These are phyloP conservation scores for Arthrocladium fulminans DNA, from an alignment of 2,329 filamentous ascomycete genomes.

Conservation along the genomic window DNA sequence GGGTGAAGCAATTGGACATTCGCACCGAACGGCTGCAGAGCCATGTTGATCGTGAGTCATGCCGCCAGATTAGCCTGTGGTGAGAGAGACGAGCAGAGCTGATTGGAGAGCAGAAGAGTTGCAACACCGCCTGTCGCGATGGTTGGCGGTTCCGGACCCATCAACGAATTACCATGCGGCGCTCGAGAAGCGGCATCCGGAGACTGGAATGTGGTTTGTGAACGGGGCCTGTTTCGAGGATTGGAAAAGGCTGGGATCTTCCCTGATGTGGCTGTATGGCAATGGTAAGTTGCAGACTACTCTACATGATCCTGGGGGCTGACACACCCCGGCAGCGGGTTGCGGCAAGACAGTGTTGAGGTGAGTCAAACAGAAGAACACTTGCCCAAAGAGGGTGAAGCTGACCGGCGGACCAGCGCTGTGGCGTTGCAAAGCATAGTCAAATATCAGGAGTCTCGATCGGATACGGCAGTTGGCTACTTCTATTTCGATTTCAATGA, in stretches of 20 bases:
- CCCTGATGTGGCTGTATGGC: slow-evolving; percentile 14
- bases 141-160: slow-evolving; percentile 12
- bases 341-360: slow-evolving; percentile 16
- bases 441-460: not conserved
- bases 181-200: slow-evolving; percentile 6
- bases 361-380: slow-evolving; percentile 7
- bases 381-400: not conserved
- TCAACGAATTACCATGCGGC: slow-evolving; percentile 15
- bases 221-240: slow-evolving; percentile 7
- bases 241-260: slow-evolving; percentile 8
- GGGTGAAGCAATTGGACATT: too few relatives aligned
- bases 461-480: slow-evolving; percentile 10
- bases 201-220: slow-evolving; percentile 13
- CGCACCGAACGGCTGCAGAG: too few relatives aligned
- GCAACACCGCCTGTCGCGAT: slow-evolving; percentile 9
- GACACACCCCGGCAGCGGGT: slow-evolving; percentile 8
- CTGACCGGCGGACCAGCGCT: slow-evolving; percentile 9
- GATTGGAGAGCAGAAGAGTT: too few relatives aligned
- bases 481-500: slow-evolving; percentile 22
- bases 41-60: too few relatives aligned
- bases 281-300: slow-evolving; percentile 8
- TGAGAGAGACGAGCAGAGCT: too few relatives aligned
- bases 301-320: not conserved
- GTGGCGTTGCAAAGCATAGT: slow-evolving; percentile 4
- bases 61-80: too few relatives aligned